These are phyloP conservation scores for Hymenoscyphus linearis DNA, from an alignment of 2,329 filamentous ascomycete species.

Conservation along the genomic window DNA sequence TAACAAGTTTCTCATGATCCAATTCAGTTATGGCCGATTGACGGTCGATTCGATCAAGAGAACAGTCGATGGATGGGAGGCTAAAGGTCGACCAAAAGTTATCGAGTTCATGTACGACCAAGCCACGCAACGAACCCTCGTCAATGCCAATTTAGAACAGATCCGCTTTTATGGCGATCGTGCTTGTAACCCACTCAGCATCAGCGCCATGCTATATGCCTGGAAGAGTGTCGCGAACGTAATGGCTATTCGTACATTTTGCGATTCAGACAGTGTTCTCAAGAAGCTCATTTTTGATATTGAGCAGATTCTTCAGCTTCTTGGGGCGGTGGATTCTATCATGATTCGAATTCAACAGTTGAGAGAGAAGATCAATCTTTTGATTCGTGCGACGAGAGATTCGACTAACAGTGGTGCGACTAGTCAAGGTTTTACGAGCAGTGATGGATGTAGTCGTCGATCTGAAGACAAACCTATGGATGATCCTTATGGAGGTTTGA, in stretches of 20 bases:
- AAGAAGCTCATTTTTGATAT: conserved; percentile 45
- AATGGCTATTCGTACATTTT: conserved; percentile 46
- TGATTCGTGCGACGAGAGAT: conserved; percentile 19
- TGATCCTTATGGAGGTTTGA: conserved; percentile 1
- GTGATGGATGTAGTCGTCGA: conserved; percentile 1
- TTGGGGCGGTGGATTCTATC: conserved; percentile 31
- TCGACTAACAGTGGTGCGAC: conserved; percentile 8
- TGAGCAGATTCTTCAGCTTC: conserved; percentile 43
- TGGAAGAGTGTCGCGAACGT: conserved; percentile 43
- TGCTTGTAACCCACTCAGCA: conserved; percentile 34
- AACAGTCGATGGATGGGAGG: conserved; percentile 34
- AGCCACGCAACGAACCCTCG: conserved; percentile 42
- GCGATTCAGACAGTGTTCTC: conserved; percentile 42
- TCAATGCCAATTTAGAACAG: conserved; percentile 39
- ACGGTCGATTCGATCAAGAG: conserved; percentile 28
- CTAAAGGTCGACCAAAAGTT: conserved; percentile 42
- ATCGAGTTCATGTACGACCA: conserved; percentile 49
- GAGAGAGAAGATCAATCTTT: conserved; percentile 22
- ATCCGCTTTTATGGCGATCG: conserved; percentile 41
- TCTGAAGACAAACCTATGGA: neutral
- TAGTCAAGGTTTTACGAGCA: conserved; percentile 3
- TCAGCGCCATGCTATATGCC: conserved; percentile 39
- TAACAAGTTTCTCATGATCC: conserved; percentile 31
- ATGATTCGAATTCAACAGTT: conserved; percentile 28
- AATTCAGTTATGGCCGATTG: conserved; percentile 30